Evolutionary conservation across 1,284 basidiomycete species (phyloP).

Genomic region (Ustilago crameri): DNA sequence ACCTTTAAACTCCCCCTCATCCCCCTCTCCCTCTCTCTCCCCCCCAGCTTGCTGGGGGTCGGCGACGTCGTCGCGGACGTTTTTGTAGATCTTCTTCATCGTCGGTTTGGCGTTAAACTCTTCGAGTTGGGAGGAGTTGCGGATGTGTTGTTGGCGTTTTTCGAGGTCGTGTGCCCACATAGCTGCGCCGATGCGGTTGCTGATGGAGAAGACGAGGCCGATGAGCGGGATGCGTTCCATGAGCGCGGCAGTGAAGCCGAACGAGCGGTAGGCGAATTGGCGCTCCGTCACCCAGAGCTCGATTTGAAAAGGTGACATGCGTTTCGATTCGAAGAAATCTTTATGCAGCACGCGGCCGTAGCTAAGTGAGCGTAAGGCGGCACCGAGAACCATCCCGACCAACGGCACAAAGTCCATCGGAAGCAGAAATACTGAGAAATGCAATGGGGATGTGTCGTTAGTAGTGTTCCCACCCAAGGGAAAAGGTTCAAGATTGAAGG

Average conservation of each 20-base stretch:
- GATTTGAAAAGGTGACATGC: constrained; percentile 62
- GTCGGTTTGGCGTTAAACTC: constrained; percentile 34
- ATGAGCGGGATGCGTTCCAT: constrained; percentile 62
- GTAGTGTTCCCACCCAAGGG: not conserved
- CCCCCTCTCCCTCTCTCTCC: not conserved
- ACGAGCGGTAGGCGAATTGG: constrained; percentile 54
- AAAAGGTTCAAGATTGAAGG: too few species aligned
- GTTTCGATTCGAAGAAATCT: constrained; percentile 61
- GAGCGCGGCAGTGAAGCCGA: constrained; percentile 60
- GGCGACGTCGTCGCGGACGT: constrained; percentile 15
- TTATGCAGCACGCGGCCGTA: constrained; percentile 51
- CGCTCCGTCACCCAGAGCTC: constrained; percentile 65
- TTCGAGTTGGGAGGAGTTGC: constrained; percentile 6
- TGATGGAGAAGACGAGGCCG: constrained; percentile 62
- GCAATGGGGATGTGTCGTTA: not conserved
- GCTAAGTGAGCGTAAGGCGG: constrained; percentile 50
- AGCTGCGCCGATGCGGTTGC: constrained; percentile 66
- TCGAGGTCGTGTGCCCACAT: constrained; percentile 68
- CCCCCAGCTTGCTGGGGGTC: too few species aligned
- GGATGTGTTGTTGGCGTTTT: constrained; percentile 62
- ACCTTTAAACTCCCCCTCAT: constrained; percentile 22
- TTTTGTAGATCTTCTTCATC: constrained; percentile 42
- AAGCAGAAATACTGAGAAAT: constrained; percentile 43
- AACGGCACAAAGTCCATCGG: constrained; percentile 64
- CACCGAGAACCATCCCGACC: constrained; percentile 52